Conservation (phyloP, 2,329 filamentous ascomycete genomes). For the Amphichorda felina region DNA sequence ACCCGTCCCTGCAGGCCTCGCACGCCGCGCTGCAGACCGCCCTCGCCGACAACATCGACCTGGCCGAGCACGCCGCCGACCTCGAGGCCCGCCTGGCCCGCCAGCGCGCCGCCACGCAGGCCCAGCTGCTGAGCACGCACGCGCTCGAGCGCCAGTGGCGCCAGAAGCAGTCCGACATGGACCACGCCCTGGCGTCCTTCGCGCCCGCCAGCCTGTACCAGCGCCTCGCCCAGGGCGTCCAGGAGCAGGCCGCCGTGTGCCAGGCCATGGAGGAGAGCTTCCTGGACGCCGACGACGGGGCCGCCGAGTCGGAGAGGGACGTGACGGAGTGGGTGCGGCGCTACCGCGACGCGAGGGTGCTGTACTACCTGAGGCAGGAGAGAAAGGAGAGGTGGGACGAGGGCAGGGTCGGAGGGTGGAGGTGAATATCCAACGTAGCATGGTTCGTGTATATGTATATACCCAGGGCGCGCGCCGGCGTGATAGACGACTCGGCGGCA, state of each 20-base stretch:
- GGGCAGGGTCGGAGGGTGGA: slow-evolving; percentile 87
- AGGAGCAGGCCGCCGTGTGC: slow-evolving; percentile 74
- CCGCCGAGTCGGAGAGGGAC: slow-evolving; percentile 62
- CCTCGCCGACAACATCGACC: slow-evolving; percentile 58
- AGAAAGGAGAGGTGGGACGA: slow-evolving; percentile 93
- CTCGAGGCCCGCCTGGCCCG: slow-evolving; percentile 45
- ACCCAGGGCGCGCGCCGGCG: too few species aligned
- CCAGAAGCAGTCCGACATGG: slow-evolving; percentile 80
- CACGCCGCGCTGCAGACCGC: slow-evolving; percentile 52
- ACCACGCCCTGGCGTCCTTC: slow-evolving; percentile 72
- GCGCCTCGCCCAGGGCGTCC: slow-evolving; percentile 60
- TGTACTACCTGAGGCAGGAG: slow-evolving; percentile 72
- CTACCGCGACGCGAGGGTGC: slow-evolving; percentile 68
- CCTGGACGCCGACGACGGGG: slow-evolving; percentile 41
- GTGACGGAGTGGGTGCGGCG: slow-evolving; percentile 72
- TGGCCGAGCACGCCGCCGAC: slow-evolving; percentile 50
- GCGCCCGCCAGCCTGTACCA: slow-evolving; percentile 81
- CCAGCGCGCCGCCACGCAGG: slow-evolving; percentile 61
- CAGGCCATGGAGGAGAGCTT: slow-evolving; percentile 87
- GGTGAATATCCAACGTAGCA: slow-evolving; percentile 40
- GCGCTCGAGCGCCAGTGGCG: slow-evolving; percentile 89
- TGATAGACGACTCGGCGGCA: too few species aligned
- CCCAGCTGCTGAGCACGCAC: slow-evolving; percentile 70
- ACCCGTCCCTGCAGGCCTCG: slow-evolving; percentile 59
- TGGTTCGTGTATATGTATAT: too few species aligned